Evolutionary conservation across 2,329 filamentous ascomycete species (phyloP).

Genomic region (Hirsutella rhossiliensis): DNA sequence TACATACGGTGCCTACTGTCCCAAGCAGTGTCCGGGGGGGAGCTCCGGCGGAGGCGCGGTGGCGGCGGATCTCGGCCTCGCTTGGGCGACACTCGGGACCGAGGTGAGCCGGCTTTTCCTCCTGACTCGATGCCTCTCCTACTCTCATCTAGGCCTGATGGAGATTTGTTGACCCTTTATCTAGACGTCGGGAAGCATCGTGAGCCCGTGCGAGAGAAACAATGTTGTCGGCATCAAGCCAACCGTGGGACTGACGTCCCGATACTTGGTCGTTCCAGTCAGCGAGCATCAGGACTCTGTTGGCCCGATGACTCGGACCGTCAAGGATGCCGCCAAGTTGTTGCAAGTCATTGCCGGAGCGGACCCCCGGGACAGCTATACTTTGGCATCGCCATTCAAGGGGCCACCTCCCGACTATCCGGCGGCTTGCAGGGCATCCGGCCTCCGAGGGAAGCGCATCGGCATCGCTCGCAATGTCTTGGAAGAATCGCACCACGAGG

Average conservation of each 20-base stretch:
- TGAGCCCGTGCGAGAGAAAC: constrained; percentile 38
- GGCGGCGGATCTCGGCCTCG: constrained; percentile 20
- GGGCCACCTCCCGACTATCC: constrained; percentile 46
- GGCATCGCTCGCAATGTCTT: constrained; percentile 51
- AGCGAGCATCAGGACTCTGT: constrained; percentile 50
- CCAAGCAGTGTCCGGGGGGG: constrained; percentile 48
- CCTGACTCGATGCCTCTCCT: no score
- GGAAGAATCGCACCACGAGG: not conserved
- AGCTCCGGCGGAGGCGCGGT: constrained; percentile 52
- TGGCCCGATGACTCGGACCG: constrained; percentile 48
- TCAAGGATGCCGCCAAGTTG: constrained; percentile 50
- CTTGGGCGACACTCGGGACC: constrained; percentile 2
- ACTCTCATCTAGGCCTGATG: no score
- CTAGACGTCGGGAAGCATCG: constrained; percentile 49
- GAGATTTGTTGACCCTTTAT: no score
- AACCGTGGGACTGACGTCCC: constrained; percentile 51
- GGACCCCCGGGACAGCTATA: constrained; percentile 49
- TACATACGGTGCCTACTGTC: constrained; percentile 47
- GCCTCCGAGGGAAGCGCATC: constrained; percentile 45
- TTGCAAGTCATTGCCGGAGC: constrained; percentile 51
- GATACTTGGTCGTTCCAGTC: constrained; percentile 51
- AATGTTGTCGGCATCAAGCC: constrained; percentile 58
- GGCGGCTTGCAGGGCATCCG: constrained; percentile 39
- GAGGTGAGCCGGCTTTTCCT: no score
- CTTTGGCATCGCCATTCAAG: constrained; percentile 14